phyloP scores from a whole-genome alignment of 1,284 basidiomycete species.

The Takashimella tepidaria region DNA sequence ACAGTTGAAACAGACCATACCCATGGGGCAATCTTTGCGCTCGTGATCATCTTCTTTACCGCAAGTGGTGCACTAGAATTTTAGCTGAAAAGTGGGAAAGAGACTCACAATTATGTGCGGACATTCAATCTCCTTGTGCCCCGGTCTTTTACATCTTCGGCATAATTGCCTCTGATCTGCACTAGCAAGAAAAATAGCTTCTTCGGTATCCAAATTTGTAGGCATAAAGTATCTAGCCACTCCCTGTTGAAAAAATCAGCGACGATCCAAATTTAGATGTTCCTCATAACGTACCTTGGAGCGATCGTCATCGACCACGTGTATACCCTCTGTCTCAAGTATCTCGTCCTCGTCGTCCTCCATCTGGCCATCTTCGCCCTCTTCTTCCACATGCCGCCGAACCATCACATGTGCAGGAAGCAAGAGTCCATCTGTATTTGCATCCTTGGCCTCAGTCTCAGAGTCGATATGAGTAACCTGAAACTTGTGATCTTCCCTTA shows the following conservation, averaged over 20 bases:
- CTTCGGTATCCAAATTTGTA: conserved; percentile 19
- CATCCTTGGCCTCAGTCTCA: neutral
- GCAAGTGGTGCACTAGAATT: conserved; percentile 71
- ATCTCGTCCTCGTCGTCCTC: conserved; percentile 7
- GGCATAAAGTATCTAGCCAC: conserved; percentile 35
- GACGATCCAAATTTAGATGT: no score
- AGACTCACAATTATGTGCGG: conserved; percentile 35
- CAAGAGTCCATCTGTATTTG: conserved; percentile 14
- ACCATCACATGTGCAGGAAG: conserved; percentile 32
- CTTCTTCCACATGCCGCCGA: conserved; percentile 3
- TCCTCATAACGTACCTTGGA: conserved; percentile 21
- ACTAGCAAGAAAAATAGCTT: conserved; percentile 36
- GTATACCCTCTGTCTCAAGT: conserved; percentile 27
- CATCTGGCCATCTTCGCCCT: conserved; percentile 7
- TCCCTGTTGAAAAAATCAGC: conserved; percentile 20
- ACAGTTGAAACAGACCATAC: conserved; percentile 77
- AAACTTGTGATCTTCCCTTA: neutral
- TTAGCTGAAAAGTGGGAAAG: conserved; percentile 2
- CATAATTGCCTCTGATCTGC: conserved; percentile 41
- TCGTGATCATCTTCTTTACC: conserved; percentile 79
- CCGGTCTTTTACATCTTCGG: conserved; percentile 38
- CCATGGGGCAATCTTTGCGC: conserved; percentile 75
- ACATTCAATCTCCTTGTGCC: conserved; percentile 33
- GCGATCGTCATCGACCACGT: conserved; percentile 35
- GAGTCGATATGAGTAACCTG: neutral